A percentile compares a stretch with the other conserved stretches of the same genome.
These are phyloP conservation scores for Tuber borchii DNA, from an alignment of 495 filamentous ascomycete genomes.

Conservation along the genomic window DNA sequence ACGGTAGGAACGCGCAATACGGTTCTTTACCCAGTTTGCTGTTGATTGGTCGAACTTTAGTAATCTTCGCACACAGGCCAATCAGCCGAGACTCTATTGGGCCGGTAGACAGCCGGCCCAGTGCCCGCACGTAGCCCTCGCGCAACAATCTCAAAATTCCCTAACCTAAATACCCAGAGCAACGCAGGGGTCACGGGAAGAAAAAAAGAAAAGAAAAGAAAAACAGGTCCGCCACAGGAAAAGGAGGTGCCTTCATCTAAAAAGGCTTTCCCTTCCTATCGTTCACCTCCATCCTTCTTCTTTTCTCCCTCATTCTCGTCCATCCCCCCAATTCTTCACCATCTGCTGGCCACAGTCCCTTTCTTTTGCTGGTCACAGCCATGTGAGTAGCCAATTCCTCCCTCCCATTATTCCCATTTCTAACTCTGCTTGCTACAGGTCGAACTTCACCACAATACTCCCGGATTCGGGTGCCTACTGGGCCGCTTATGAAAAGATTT, in stretches of 20 bases:
- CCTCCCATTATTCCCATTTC: not conserved
- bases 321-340: not conserved
- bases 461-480: constrained; percentile 53
- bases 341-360: constrained; percentile 12
- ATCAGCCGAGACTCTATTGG: not conserved
- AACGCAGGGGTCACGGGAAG: not conserved
- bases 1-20: not conserved
- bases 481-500: constrained; percentile 77
- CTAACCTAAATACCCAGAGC: not conserved
- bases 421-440: constrained; percentile 24
- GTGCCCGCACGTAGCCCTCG: not conserved
- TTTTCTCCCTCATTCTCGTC: not conserved
- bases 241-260: not conserved
- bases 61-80: not conserved
- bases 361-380: constrained; percentile 4
- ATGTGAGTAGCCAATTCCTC: not conserved
- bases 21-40: not conserved
- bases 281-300: constrained; percentile 7
- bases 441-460: constrained; percentile 41
- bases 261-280: constrained; percentile 1
- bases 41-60: not conserved
- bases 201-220: not conserved
- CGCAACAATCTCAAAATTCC: not conserved
- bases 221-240: not conserved
- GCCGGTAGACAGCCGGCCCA: no score